phyloP scores from a whole-genome alignment of 208 protist species.

The Phytomonas francai region DNA sequence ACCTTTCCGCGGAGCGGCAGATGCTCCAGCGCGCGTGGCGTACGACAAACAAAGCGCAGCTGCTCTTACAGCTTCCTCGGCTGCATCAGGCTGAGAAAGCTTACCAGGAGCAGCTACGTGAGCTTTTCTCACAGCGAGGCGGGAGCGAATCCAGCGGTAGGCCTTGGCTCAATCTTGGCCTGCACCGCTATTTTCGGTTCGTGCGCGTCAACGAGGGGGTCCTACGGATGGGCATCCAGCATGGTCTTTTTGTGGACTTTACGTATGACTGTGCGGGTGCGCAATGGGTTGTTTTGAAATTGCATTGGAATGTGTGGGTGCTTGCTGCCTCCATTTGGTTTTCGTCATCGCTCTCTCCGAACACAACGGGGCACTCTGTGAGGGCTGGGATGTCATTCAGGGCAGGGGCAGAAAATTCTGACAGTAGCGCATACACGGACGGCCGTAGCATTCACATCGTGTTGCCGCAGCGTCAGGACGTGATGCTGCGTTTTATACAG shows the following conservation, averaged over 20 bases:
- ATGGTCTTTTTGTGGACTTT: slow-evolving; percentile 47
- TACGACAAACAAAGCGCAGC: slow-evolving; percentile 40
- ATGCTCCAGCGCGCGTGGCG: slow-evolving; percentile 47
- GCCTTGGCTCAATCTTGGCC: not conserved
- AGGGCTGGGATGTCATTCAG: not conserved
- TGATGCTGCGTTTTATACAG: slow-evolving; percentile 34
- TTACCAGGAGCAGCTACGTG: slow-evolving; percentile 10
- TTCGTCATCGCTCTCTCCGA: slow-evolving; percentile 8
- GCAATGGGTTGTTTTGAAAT: slow-evolving; percentile 31
- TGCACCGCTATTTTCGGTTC: slow-evolving; percentile 13
- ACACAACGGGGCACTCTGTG: slow-evolving; percentile 7
- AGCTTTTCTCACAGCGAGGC: slow-evolving; percentile 6
- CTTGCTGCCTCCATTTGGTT: slow-evolving; percentile 4
- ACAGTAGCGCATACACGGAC: not conserved
- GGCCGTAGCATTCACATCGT: slow-evolving; percentile 7
- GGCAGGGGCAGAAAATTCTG: not conserved
- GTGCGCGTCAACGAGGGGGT: slow-evolving; percentile 24
- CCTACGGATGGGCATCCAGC: slow-evolving; percentile 43
- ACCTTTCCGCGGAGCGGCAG: slow-evolving; percentile 38
- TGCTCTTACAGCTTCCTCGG: slow-evolving; percentile 44
- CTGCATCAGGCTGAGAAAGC: slow-evolving; percentile 19
- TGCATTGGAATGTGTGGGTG: slow-evolving; percentile 45
- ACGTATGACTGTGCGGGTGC: slow-evolving; percentile 38
- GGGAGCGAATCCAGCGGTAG: not conserved
- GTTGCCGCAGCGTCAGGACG: slow-evolving; percentile 30